These are phyloP conservation scores for Paxillus involutus DNA, from an alignment of 768 basidiomycete genomes.

Conservation along the genomic window DNA sequence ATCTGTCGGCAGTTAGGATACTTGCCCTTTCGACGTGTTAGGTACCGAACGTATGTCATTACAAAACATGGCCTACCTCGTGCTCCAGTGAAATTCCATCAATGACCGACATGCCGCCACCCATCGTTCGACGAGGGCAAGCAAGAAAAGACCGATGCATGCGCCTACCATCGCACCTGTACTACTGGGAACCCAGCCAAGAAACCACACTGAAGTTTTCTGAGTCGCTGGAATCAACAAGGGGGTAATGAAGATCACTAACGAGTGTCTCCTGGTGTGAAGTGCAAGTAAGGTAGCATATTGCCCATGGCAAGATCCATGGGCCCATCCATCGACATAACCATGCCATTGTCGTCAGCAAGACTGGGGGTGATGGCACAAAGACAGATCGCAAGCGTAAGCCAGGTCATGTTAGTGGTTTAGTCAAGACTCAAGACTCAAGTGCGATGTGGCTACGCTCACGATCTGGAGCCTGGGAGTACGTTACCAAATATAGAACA, in stretches of 20 bases:
- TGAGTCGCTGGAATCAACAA: not conserved
- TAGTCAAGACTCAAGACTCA: no score
- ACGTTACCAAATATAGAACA: not conserved
- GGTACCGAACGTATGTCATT: not conserved
- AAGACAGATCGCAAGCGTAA: constrained; percentile 10
- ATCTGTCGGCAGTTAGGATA: constrained; percentile 26
- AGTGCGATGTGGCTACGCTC: no score
- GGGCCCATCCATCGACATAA: constrained; percentile 53
- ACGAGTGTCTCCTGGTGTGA: constrained; percentile 57
- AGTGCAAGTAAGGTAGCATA: constrained; percentile 66
- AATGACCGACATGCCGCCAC: constrained; percentile 56
- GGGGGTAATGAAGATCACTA: constrained; percentile 28
- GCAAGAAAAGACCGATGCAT: constrained; percentile 74
- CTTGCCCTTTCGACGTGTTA: constrained; percentile 28
- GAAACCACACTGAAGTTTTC: constrained; percentile 44
- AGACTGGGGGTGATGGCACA: not conserved
- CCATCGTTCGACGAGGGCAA: constrained; percentile 76
- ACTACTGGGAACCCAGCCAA: constrained; percentile 70
- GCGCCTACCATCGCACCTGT: constrained; percentile 69
- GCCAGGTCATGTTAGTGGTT: constrained; percentile 4
- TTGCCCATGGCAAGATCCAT: constrained; percentile 46
- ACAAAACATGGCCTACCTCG: constrained; percentile 40
- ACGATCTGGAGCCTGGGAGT: not conserved
- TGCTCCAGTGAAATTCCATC: constrained; percentile 57
- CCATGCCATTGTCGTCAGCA: constrained; percentile 51